phyloP scores from a whole-genome alignment of 306 rosid species.

The Prunus dulcis region DNA sequence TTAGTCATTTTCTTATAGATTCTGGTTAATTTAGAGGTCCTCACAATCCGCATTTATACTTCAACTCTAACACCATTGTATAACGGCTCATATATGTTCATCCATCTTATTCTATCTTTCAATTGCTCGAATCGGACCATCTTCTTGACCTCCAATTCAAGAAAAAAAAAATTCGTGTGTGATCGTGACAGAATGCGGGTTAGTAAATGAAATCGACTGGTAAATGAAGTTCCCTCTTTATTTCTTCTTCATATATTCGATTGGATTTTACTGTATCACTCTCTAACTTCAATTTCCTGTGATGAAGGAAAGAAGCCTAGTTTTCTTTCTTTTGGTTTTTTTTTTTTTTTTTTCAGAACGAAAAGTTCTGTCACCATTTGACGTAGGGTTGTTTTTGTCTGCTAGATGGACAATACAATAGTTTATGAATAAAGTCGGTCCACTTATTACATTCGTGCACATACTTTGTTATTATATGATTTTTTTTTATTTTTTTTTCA shows the following conservation, averaged over 20 bases:
- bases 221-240: too few species aligned
- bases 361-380: conserved; percentile 36
- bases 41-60: too few species aligned
- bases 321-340: background rate
- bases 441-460: conserved; percentile 40
- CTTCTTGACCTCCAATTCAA: too few species aligned
- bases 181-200: too few species aligned
- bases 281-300: background rate
- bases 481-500: conserved; percentile 13
- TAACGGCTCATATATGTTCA: too few species aligned
- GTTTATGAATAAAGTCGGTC: conserved; percentile 21
- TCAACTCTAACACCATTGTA: too few species aligned
- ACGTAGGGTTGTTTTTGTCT: conserved; percentile 40
- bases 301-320: background rate
- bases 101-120: too few species aligned
- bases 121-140: too few species aligned
- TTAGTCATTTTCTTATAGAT: background rate
- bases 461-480: conserved; percentile 3
- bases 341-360: conserved; percentile 2
- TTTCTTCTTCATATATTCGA: background rate
- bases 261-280: background rate
- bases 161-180: too few species aligned
- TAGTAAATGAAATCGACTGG: too few species aligned
- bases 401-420: conserved; percentile 45
- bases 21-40: too few species aligned